A percentile compares a stretch with the other conserved stretches of the same genome.
Conservation (phyloP, 805 yeast species). For the Zygosaccharomyces bailii region DNA sequence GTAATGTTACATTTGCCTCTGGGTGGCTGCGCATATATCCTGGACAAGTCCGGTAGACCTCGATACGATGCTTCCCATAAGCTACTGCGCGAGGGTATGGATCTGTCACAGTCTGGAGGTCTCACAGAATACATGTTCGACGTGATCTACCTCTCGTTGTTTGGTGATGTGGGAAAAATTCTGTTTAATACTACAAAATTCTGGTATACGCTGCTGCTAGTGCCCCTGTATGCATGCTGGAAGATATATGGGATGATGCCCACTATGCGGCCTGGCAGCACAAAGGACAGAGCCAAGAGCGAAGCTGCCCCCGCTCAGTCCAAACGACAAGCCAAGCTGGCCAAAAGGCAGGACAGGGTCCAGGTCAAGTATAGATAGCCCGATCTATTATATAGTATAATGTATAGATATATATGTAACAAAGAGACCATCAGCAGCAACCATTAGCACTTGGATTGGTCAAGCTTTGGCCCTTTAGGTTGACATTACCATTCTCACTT, state of each 20-base stretch:
- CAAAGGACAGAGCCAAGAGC: conserved; percentile 18
- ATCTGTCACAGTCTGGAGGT: conserved; percentile 44
- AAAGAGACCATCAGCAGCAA: conserved; percentile 42
- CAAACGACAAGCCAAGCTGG: conserved; percentile 42
- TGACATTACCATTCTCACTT: conserved; percentile 60
- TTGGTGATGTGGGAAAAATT: conserved; percentile 45
- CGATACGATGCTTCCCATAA: conserved; percentile 37
- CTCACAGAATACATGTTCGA: conserved; percentile 55
- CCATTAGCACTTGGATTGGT: conserved; percentile 41
- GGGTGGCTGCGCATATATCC: conserved; percentile 39
- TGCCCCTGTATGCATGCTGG: conserved; percentile 43
- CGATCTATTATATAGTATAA: conserved; percentile 7
- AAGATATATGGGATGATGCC: conserved; percentile 39
- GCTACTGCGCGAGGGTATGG: conserved; percentile 46
- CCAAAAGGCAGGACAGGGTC: conserved; percentile 39
- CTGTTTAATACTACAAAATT: conserved; percentile 45
- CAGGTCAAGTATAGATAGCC: conserved; percentile 37
- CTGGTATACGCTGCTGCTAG: conserved; percentile 43
- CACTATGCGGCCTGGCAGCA: conserved; percentile 4
- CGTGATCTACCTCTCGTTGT: conserved; percentile 48
- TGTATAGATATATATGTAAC: conserved; percentile 11
- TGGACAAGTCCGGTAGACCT: conserved; percentile 54
- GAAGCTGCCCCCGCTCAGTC: conserved; percentile 25
- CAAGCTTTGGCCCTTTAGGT: conserved; percentile 66
- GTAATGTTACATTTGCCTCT: conserved; percentile 33